A percentile compares a stretch with the other conserved stretches of the same genome.
Conservation (phyloP, 257 asterid genomes). For the Nicotiana knightiana region DNA sequence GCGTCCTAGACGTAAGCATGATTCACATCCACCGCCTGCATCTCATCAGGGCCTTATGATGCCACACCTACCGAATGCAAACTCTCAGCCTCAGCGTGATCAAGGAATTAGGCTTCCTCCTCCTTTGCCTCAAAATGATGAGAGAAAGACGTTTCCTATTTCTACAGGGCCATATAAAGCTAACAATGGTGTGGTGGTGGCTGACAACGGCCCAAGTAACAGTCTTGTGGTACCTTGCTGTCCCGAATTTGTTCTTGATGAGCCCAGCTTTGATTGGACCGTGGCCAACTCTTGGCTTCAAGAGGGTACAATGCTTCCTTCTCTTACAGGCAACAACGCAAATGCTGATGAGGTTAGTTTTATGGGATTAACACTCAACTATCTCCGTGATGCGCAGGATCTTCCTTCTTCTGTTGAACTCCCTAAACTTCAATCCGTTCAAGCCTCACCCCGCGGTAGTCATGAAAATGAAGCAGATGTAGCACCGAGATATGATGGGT, state of each 20-base stretch:
- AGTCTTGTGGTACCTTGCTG: neutral
- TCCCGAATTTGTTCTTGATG: neutral
- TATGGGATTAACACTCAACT: too few species aligned
- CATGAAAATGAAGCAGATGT: neutral
- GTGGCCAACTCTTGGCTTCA: neutral
- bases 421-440: neutral
- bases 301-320: neutral
- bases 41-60: neutral
- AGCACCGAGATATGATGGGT: neutral
- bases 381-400: too few species aligned
- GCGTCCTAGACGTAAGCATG: neutral
- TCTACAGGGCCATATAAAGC: neutral
- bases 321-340: neutral
- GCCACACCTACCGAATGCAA: neutral
- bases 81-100: neutral
- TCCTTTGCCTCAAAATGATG: neutral
- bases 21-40: neutral
- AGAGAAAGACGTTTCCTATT: neutral
- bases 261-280: neutral
- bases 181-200: neutral
- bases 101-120: neutral
- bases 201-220: neutral
- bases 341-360: too few species aligned
- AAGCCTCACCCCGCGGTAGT: neutral
- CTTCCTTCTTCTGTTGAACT: neutral